These are phyloP conservation scores for Leccinum brunneo-olivaceum DNA, from an alignment of 1,284 basidiomycete species.

Conservation along the genomic window DNA sequence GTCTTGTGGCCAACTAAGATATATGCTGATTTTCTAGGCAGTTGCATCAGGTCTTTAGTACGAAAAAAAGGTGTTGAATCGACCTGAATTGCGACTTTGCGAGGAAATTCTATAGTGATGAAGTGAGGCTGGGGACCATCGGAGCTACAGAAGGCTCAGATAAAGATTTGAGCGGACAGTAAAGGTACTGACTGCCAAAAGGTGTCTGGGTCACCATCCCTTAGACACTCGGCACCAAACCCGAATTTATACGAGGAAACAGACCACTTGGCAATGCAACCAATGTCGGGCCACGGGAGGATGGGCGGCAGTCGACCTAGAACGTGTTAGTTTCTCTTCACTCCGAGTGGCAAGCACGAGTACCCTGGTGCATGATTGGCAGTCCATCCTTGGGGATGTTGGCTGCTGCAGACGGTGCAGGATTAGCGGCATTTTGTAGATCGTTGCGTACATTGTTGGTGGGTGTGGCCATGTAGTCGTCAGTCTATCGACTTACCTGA, in stretches of 20 bases:
- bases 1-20: constrained; percentile 81
- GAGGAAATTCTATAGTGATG: constrained; percentile 90
- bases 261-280: constrained; percentile 86
- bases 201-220: constrained; percentile 83
- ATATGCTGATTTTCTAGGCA: constrained; percentile 81
- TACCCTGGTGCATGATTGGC: constrained; percentile 33
- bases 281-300: constrained; percentile 74
- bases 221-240: constrained; percentile 88
- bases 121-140: constrained; percentile 97
- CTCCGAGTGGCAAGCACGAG: neutral
- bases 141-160: constrained; percentile 52
- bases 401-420: constrained; percentile 12
- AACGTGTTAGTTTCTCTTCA: constrained; percentile 2
- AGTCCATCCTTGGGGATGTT: constrained; percentile 31
- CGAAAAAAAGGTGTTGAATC: neutral
- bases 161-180: neutral
- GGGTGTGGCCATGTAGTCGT: constrained; percentile 12
- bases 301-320: constrained; percentile 39
- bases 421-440: constrained; percentile 11
- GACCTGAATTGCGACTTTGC: constrained; percentile 86
- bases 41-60: neutral
- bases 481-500: neutral
- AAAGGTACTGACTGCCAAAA: constrained; percentile 88
- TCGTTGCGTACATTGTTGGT: constrained; percentile 9
- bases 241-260: constrained; percentile 97